A percentile compares a stretch with the other conserved stretches of the same genome.
Conservation (phyloP, 2,329 filamentous ascomycete genomes). For the Cladosporium sp. region DNA sequence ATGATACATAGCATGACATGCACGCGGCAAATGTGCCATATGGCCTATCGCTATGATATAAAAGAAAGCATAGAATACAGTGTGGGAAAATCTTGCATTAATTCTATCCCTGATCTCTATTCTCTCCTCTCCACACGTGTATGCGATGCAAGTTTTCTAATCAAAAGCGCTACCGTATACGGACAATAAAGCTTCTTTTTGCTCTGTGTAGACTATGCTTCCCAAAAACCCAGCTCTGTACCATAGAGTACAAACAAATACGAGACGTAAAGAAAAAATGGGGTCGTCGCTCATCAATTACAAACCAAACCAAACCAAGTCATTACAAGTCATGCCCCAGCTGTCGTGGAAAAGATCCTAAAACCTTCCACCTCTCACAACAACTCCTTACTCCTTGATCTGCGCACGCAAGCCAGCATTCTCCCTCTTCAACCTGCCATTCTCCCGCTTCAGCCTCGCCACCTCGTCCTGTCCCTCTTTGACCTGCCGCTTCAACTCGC, state of each 20-base stretch:
- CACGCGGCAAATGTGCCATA: not conserved
- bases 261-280: not conserved
- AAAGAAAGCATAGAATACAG: not conserved
- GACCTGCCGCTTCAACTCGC: constrained; percentile 71
- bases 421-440: constrained; percentile 78
- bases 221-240: not conserved
- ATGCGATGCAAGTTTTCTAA: not conserved
- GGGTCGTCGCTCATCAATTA: constrained; percentile 5
- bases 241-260: not conserved
- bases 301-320: not conserved
- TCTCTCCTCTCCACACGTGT: not conserved
- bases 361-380: not conserved
- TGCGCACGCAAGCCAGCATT: constrained; percentile 65
- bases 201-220: not conserved
- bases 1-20: not conserved
- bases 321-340: not conserved
- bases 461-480: constrained; percentile 77
- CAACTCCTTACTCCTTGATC: constrained; percentile 42
- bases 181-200: not conserved
- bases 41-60: not conserved
- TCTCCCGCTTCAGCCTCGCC: constrained; percentile 79
- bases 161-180: not conserved
- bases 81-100: not conserved
- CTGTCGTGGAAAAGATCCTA: not conserved
- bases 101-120: not conserved